Evolutionary conservation across 768 basidiomycete genomes (phyloP).

Genomic region (Panaeolus papilionaceus): DNA sequence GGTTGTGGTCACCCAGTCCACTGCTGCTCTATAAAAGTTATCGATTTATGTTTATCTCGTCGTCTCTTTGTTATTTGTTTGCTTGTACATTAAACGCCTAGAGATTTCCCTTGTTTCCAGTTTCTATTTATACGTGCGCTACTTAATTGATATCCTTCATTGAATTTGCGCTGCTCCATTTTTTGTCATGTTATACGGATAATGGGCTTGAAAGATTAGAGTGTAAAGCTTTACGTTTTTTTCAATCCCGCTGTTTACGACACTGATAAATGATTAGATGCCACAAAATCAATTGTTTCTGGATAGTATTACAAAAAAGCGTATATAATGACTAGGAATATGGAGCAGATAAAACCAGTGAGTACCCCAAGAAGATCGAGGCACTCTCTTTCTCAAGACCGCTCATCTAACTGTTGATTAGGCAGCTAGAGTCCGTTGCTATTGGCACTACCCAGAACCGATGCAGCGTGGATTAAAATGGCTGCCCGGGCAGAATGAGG

Average conservation of each 20-base stretch:
- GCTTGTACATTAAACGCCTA: slow-evolving; percentile 10
- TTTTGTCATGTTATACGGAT: not conserved
- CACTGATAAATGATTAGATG: not conserved
- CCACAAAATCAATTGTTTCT: not conserved
- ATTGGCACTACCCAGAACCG: slow-evolving; percentile 85
- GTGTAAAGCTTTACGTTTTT: too few species aligned
- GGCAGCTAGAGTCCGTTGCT: slow-evolving; percentile 54
- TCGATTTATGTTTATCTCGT: not conserved
- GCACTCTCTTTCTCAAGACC: slow-evolving; percentile 40
- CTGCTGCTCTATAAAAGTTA: slow-evolving; percentile 10
- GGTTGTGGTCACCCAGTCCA: not conserved
- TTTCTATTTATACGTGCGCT: slow-evolving; percentile 7
- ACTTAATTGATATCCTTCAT: not conserved
- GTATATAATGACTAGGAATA: slow-evolving; percentile 22
- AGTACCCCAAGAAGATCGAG: slow-evolving; percentile 41
- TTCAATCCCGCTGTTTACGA: too few species aligned
- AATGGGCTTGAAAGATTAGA: too few species aligned
- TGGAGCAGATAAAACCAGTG: slow-evolving; percentile 38
- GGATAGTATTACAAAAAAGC: not conserved
- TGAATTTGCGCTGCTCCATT: not conserved
- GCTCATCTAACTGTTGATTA: slow-evolving; percentile 64
- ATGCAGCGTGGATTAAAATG: slow-evolving; percentile 63
- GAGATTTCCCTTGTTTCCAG: not conserved
- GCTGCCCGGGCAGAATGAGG: slow-evolving; percentile 84
- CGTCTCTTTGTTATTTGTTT: slow-evolving; percentile 4